Conservation (phyloP, 208 protist species). For the Trypanosoma grayi region DNA sequence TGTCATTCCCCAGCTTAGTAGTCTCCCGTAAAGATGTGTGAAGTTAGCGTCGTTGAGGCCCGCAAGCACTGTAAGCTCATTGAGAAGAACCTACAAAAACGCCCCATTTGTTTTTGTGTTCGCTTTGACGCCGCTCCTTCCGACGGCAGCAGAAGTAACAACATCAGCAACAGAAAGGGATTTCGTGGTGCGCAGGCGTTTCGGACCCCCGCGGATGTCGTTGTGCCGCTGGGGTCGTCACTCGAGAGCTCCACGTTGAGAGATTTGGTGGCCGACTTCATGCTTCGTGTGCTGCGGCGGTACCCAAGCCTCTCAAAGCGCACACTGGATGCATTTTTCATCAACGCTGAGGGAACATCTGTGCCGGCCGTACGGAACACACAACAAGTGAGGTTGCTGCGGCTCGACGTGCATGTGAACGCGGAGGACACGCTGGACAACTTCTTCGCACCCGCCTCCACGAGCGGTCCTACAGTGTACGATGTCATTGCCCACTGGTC, state of each 20-base stretch:
- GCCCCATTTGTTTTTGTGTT: conserved; percentile 18
- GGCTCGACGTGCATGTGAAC: conserved; percentile 32
- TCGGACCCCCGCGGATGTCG: conserved; percentile 8
- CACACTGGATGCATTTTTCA: conserved; percentile 16
- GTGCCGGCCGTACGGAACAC: neutral
- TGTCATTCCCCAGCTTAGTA: no score
- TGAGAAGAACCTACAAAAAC: neutral
- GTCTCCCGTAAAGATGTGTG: neutral
- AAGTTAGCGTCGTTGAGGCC: no score
- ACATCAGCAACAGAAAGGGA: no score
- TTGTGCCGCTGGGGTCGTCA: conserved; percentile 11
- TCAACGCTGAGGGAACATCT: neutral
- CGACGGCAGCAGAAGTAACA: neutral
- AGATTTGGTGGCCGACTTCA: conserved; percentile 3
- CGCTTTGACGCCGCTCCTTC: conserved; percentile 14
- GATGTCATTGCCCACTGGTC: conserved; percentile 20
- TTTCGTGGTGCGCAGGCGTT: conserved; percentile 15
- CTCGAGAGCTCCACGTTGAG: conserved; percentile 10
- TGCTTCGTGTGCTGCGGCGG: neutral
- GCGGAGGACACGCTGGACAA: conserved; percentile 29
- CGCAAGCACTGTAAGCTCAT: no score
- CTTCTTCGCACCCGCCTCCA: conserved; percentile 23
- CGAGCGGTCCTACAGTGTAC: conserved; percentile 16
- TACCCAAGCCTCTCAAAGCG: conserved; percentile 13
- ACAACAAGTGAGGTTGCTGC: neutral